Percentiles rank a stretch among this genome's conserved stretches.
Evolutionary conservation across 306 rosid genomes (phyloP).

Genomic region (Cicer arietinum): DNA sequence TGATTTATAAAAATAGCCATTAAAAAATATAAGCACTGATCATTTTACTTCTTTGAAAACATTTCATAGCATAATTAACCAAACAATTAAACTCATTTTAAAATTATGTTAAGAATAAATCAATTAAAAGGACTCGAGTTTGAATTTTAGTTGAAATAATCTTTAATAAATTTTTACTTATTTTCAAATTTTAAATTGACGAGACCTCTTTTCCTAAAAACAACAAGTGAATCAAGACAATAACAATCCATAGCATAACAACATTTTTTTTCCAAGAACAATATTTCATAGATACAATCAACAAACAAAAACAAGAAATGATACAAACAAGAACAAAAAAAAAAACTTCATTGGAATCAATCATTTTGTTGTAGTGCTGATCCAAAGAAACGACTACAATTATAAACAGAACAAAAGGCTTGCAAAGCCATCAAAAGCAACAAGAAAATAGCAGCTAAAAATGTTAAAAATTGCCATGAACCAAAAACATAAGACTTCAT

Average conservation of each 20-base stretch:
- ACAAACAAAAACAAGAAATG: background rate
- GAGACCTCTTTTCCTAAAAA: no score
- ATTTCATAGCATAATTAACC: background rate
- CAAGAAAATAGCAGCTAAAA: constrained; percentile 60
- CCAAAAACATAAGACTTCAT: constrained; percentile 60
- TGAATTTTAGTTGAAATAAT: no score
- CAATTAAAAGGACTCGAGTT: no score
- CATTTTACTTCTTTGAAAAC: background rate
- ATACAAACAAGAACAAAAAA: background rate
- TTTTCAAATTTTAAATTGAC: no score
- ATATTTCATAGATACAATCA: background rate
- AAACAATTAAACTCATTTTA: no score
- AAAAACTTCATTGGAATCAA: background rate
- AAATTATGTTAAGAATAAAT: no score
- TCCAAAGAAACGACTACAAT: constrained; percentile 40
- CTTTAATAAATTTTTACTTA: no score
- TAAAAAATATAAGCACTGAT: background rate
- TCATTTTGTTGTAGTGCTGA: background rate
- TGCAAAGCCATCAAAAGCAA: constrained; percentile 59
- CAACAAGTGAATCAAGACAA: no score
- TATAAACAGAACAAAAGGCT: constrained; percentile 51
- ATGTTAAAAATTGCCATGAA: constrained; percentile 70
- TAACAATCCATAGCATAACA: background rate
- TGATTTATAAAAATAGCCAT: background rate
- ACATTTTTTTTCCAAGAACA: background rate